phyloP scores from a whole-genome alignment of 202 grass and related monocot species.

The Carex arenaria region DNA sequence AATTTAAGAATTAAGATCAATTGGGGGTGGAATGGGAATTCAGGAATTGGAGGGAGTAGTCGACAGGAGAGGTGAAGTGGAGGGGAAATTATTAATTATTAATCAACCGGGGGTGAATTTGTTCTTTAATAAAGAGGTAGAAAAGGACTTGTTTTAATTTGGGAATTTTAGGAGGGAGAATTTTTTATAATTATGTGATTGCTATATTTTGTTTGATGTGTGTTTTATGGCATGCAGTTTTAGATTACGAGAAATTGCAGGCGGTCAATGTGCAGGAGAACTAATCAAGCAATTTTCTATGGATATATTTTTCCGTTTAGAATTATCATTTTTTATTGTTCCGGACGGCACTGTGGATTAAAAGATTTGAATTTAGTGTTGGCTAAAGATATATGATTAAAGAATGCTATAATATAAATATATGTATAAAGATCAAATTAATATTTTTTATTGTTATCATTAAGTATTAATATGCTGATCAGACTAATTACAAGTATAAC shows the following conservation, averaged over 20 bases:
- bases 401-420: not conserved
- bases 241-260: not conserved
- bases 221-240: not conserved
- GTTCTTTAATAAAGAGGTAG: not conserved
- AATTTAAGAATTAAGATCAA: conserved; percentile 25
- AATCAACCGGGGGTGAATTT: not conserved
- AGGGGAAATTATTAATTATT: conserved; percentile 1
- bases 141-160: not conserved
- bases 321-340: not conserved
- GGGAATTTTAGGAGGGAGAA: not conserved
- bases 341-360: not conserved
- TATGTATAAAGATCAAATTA: not conserved
- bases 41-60: not conserved
- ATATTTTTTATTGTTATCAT: not conserved
- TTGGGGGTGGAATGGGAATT: conserved; percentile 36
- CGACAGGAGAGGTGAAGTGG: conserved; percentile 3
- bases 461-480: not conserved
- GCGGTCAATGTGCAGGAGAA: not conserved
- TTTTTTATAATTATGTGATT: not conserved
- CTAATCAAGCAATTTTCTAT: not conserved
- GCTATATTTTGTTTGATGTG: not conserved
- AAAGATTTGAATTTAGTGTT: not conserved
- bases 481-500: not conserved
- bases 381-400: not conserved
- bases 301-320: not conserved